Evolutionary conservation across 371 early-diverging fungal species (phyloP).

Genomic region (Mucor lusitanicus): DNA sequence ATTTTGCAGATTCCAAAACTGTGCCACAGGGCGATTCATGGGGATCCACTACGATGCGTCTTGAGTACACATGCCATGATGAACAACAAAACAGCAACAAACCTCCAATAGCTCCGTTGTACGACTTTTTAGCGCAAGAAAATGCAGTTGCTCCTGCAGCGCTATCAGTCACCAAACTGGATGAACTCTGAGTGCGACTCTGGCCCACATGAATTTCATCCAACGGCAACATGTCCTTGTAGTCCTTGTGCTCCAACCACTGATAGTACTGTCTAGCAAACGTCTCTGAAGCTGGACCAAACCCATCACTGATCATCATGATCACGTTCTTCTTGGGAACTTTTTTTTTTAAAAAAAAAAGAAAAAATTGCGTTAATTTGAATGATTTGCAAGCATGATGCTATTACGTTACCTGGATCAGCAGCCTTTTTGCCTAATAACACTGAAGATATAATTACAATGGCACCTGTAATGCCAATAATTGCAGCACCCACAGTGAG

Average conservation of each 20-base stretch:
- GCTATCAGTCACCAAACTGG: conserved; percentile 88
- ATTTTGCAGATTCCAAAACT: conserved; percentile 92
- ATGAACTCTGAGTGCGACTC: conserved; percentile 83
- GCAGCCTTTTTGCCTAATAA: conserved; percentile 7
- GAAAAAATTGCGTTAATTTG: neutral
- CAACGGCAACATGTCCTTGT: conserved; percentile 56
- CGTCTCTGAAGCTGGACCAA: conserved; percentile 92
- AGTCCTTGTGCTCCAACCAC: conserved; percentile 47
- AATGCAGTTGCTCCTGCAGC: conserved; percentile 97
- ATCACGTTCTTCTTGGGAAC: conserved; percentile 71
- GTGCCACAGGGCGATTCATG: conserved; percentile 83
- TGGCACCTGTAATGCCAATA: conserved; percentile 12
- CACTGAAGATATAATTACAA: conserved; percentile 12
- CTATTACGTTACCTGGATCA: conserved; percentile 13
- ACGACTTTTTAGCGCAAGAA: conserved; percentile 81
- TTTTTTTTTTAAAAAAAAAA: neutral
- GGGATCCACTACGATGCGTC: conserved; percentile 49
- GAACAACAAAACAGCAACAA: neutral
- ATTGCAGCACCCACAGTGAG: conserved; percentile 18
- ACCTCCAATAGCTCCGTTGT: conserved; percentile 86
- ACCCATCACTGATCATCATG: conserved; percentile 92
- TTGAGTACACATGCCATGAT: neutral
- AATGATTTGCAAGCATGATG: neutral
- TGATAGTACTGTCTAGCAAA: conserved; percentile 80
- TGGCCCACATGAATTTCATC: conserved; percentile 87